Evolutionary conservation across 495 filamentous ascomycete species (phyloP).

Genomic region (Parathielavia hyrcaniae): DNA sequence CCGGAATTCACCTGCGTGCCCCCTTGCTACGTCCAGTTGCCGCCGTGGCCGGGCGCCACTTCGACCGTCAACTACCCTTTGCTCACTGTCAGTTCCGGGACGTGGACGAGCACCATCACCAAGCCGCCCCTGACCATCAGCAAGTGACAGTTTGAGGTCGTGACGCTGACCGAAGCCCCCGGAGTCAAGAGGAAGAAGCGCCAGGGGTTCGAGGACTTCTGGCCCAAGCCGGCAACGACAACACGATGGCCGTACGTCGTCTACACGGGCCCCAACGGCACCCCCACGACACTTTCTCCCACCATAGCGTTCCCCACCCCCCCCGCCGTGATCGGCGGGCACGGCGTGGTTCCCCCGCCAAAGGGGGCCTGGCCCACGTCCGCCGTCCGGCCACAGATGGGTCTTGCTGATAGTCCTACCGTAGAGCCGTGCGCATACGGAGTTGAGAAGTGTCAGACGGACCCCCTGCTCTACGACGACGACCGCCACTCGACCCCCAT

Average conservation of each 20-base stretch:
- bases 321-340: constrained; percentile 1
- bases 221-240: neutral
- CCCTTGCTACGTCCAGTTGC: constrained; percentile 25
- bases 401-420: no score
- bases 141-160: neutral
- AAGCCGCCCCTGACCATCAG: constrained; percentile 22
- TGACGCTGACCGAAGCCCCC: neutral
- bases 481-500: no score
- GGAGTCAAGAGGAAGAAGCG: neutral
- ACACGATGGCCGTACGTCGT: neutral
- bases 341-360: neutral
- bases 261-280: neutral
- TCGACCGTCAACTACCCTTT: constrained; percentile 26
- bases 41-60: constrained; percentile 24
- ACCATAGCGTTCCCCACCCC: neutral
- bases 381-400: neutral
- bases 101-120: constrained; percentile 28
- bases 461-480: no score
- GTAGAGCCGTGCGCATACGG: no score
- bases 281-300: neutral
- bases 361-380: neutral
- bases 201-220: neutral
- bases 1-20: constrained; percentile 25
- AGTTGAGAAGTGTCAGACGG: no score
- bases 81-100: constrained; percentile 21